Percentiles rank a stretch among this genome's conserved stretches.
Evolutionary conservation across 352 stramenopile species (phyloP).

Genomic region (Phytophthora hibernalis): DNA sequence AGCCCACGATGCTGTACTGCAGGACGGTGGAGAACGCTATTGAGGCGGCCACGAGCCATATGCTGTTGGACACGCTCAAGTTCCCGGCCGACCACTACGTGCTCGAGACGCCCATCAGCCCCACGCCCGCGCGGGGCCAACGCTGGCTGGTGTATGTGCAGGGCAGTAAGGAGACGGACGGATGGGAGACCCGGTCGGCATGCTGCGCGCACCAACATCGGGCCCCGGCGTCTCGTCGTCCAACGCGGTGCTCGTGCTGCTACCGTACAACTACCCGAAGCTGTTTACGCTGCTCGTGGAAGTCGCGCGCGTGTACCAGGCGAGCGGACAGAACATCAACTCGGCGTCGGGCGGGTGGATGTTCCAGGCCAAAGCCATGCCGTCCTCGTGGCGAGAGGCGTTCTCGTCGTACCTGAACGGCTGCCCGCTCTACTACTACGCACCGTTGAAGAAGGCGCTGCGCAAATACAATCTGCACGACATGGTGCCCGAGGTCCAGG

Average conservation of each 20-base stretch:
- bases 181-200: constrained; percentile 85
- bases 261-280: constrained; percentile 91
- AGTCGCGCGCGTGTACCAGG: constrained; percentile 81
- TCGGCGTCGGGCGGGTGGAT: constrained; percentile 71
- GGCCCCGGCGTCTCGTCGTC: constrained; percentile 39
- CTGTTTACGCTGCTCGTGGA: constrained; percentile 87
- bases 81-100: constrained; percentile 85
- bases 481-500: constrained; percentile 85
- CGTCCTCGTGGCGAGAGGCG: constrained; percentile 82
- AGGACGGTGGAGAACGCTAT: constrained; percentile 81
- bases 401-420: constrained; percentile 83
- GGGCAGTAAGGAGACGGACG: constrained; percentile 81
- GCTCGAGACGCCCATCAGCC: constrained; percentile 65
- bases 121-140: constrained; percentile 70
- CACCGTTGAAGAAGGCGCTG: constrained; percentile 82
- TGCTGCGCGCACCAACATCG: constrained; percentile 52
- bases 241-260: constrained; percentile 73
- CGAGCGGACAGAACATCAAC: constrained; percentile 81
- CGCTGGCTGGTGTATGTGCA: constrained; percentile 87
- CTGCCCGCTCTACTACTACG: constrained; percentile 85
- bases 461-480: constrained; percentile 91
- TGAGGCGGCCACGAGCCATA: constrained; percentile 85
- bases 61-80: constrained; percentile 90
- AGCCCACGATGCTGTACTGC: constrained; percentile 75
- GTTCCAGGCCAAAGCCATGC: constrained; percentile 90